Conservation (phyloP, 768 basidiomycete genomes). For the Amanita phalloides region DNA sequence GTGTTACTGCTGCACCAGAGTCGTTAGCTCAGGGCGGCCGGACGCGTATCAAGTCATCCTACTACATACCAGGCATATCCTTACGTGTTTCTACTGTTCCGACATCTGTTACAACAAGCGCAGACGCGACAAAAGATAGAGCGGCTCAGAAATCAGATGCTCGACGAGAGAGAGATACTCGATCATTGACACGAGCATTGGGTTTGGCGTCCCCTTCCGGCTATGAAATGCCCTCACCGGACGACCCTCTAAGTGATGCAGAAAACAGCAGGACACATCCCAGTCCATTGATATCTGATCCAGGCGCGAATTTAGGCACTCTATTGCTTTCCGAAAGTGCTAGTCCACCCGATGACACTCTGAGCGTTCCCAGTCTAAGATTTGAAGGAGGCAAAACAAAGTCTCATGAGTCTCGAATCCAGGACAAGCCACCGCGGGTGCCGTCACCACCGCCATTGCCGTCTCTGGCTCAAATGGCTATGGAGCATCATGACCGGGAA, state of each 20-base stretch:
- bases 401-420: constrained; percentile 19
- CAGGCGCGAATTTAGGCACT: constrained; percentile 40
- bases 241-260: constrained; percentile 53
- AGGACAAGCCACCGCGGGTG: constrained; percentile 66
- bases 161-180: constrained; percentile 29
- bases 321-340: constrained; percentile 24
- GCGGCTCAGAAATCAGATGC: constrained; percentile 29
- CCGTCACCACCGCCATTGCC: constrained; percentile 69
- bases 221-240: constrained; percentile 18
- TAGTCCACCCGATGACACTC: neutral
- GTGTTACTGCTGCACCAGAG: constrained; percentile 14
- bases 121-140: constrained; percentile 13
- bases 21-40: constrained; percentile 34
- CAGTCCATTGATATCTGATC: constrained; percentile 22
- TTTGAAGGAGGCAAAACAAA: neutral
- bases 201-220: constrained; percentile 21
- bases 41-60: constrained; percentile 58
- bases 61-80: constrained; percentile 45
- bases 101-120: constrained; percentile 23
- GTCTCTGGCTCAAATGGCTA: constrained; percentile 67
- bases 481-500: constrained; percentile 51
- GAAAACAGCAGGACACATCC: neutral
- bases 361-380: neutral
- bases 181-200: constrained; percentile 25
- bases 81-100: constrained; percentile 42